Percentiles rank a stretch among this genome's conserved stretches.
Conservation (phyloP, 345 rosid species). For the Euphorbia tirucalli region DNA sequence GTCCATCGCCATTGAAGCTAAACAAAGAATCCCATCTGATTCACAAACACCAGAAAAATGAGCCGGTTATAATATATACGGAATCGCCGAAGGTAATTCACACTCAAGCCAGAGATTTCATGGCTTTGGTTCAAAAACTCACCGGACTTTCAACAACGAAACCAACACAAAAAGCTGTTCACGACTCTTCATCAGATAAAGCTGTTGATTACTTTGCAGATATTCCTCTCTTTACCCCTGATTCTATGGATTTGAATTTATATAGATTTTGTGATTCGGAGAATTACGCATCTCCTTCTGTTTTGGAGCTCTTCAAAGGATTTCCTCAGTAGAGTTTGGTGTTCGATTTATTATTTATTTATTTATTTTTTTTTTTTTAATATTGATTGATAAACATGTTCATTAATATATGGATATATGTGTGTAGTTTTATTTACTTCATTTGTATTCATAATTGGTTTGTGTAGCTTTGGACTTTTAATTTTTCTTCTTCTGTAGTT, state of each 20-base stretch:
- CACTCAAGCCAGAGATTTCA: constrained; percentile 22
- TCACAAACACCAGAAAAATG: constrained; percentile 10
- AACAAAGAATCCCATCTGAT: constrained; percentile 16
- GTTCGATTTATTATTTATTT: no score
- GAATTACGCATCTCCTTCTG: no score
- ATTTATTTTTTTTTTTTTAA: neutral
- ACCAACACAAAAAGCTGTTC: no score
- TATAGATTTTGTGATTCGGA: constrained; percentile 32
- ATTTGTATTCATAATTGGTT: no score
- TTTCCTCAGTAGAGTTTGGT: no score
- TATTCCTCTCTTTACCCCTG: constrained; percentile 42
- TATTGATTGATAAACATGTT: neutral
- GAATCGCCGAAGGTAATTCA: constrained; percentile 27
- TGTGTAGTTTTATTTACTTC: no score
- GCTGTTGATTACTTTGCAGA: constrained; percentile 17
- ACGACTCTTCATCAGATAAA: no score
- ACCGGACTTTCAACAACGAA: constrained; percentile 18
- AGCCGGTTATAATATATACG: constrained; percentile 22
- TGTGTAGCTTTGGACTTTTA: no score
- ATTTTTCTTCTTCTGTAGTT: no score
- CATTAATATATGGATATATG: no score
- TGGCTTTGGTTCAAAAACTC: constrained; percentile 28
- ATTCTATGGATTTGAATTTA: constrained; percentile 13
- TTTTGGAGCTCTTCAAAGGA: constrained; percentile 36
- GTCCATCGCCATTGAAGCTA: constrained; percentile 25